Conservation (phyloP, 768 basidiomycete genomes). For the Boletus huronensis region DNA sequence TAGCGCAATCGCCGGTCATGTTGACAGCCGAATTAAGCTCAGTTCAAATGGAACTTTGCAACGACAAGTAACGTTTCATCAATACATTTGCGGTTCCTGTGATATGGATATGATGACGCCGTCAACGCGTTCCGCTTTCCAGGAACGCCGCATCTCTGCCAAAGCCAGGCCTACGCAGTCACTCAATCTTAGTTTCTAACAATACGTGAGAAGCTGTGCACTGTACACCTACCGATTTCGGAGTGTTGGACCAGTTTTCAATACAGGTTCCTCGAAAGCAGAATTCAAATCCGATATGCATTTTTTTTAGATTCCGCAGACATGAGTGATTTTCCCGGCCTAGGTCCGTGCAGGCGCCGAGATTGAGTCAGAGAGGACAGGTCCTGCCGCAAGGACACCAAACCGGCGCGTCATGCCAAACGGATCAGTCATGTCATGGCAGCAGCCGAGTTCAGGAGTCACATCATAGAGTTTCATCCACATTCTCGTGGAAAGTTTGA, state of each 20-base stretch:
- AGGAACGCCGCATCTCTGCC: not conserved
- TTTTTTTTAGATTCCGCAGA: not conserved
- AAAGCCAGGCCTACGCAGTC: not conserved
- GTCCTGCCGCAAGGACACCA: too few species aligned
- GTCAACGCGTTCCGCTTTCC: not conserved
- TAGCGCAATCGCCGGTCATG: not conserved
- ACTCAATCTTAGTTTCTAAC: not conserved
- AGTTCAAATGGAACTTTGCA: not conserved
- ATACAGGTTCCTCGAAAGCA: not conserved
- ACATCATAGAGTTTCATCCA: too few species aligned
- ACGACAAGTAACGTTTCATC: not conserved
- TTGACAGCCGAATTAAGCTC: not conserved
- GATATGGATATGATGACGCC: not conserved
- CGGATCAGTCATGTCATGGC: not conserved
- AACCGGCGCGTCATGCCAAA: not conserved
- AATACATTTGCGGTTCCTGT: not conserved
- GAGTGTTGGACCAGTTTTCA: not conserved
- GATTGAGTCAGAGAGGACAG: not conserved
- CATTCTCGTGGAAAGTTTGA: not conserved
- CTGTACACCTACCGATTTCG: not conserved
- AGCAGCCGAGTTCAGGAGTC: not conserved
- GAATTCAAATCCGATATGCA: not conserved
- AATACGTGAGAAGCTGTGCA: not conserved
- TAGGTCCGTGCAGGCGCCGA: not conserved
- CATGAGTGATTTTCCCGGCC: not conserved